Evolutionary conservation across 805 yeast species (phyloP).

Genomic region (Scheffersomyces coipomensis): DNA sequence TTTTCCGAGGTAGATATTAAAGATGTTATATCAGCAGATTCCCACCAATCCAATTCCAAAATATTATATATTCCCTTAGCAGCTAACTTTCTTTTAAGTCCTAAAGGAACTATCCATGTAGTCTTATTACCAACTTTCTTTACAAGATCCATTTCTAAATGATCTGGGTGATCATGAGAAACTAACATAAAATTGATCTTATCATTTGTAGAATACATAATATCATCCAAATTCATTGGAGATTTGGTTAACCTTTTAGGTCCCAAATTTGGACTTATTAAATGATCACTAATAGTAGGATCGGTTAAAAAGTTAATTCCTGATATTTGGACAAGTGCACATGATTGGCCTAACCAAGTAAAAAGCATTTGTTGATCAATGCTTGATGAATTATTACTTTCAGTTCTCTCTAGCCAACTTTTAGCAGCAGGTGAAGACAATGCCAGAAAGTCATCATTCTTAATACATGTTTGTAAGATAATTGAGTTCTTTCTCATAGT

Average conservation of each 20-base stretch:
- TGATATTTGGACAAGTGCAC: constrained; percentile 69
- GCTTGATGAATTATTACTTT: constrained; percentile 20
- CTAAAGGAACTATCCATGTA: constrained; percentile 86
- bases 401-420: not conserved
- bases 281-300: constrained; percentile 70
- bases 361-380: constrained; percentile 52
- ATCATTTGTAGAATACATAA: constrained; percentile 48
- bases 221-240: constrained; percentile 62
- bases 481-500: constrained; percentile 35
- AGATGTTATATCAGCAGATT: constrained; percentile 36
- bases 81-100: constrained; percentile 60
- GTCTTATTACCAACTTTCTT: constrained; percentile 51
- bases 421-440: constrained; percentile 5
- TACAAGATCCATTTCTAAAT: constrained; percentile 67
- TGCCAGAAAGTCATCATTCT: constrained; percentile 13
- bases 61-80: constrained; percentile 59
- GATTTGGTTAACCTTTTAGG: constrained; percentile 82
- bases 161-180: constrained; percentile 96
- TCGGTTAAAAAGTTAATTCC: constrained; percentile 81
- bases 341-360: constrained; percentile 95
- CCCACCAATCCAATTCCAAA: constrained; percentile 94
- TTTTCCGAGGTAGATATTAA: constrained; percentile 32
- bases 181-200: constrained; percentile 72
- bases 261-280: constrained; percentile 65
- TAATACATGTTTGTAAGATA: constrained; percentile 25